phyloP scores from a whole-genome alignment of 129 eudicot species.

The Chrysanthemum lavandulifolium region DNA sequence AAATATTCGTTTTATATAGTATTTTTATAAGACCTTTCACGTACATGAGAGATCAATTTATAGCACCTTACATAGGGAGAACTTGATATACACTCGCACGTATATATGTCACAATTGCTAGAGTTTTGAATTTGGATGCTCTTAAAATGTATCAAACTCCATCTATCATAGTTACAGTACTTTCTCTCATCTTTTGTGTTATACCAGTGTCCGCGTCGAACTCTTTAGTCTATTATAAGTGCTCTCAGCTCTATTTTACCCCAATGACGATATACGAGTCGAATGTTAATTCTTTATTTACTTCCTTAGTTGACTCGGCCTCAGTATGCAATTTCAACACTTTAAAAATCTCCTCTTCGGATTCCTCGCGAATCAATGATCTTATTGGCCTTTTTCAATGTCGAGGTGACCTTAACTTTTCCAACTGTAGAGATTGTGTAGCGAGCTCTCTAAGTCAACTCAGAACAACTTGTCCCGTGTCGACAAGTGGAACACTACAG shows the following conservation, averaged over 20 bases:
- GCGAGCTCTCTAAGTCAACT: slow-evolving; percentile 26
- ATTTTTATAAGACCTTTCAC: too few relatives aligned
- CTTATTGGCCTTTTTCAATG: slow-evolving; percentile 10
- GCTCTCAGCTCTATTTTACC: slow-evolving; percentile 3
- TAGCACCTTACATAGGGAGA: too few relatives aligned
- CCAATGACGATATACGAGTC: background rate
- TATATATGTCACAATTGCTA: background rate
- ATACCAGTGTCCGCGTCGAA: background rate
- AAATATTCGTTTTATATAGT: too few relatives aligned
- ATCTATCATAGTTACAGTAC: background rate
- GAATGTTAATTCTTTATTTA: background rate
- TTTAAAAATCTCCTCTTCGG: slow-evolving; percentile 1
- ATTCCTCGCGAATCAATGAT: background rate
- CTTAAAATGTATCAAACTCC: background rate
- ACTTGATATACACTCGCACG: background rate
- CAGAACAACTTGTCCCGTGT: slow-evolving; percentile 38
- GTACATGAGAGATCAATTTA: too few relatives aligned
- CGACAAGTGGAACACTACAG: slow-evolving; percentile 55
- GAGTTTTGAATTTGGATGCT: background rate
- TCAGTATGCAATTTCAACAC: slow-evolving; percentile 4
- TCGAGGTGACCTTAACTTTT: slow-evolving; percentile 8
- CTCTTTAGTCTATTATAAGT: background rate
- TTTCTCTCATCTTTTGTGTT: background rate
- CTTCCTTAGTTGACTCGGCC: background rate
- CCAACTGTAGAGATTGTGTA: slow-evolving; percentile 5